Percentiles rank a stretch among this genome's conserved stretches.
phyloP scores from a whole-genome alignment of 768 basidiomycete species.

The Tylopilus cervinicoccineus region DNA sequence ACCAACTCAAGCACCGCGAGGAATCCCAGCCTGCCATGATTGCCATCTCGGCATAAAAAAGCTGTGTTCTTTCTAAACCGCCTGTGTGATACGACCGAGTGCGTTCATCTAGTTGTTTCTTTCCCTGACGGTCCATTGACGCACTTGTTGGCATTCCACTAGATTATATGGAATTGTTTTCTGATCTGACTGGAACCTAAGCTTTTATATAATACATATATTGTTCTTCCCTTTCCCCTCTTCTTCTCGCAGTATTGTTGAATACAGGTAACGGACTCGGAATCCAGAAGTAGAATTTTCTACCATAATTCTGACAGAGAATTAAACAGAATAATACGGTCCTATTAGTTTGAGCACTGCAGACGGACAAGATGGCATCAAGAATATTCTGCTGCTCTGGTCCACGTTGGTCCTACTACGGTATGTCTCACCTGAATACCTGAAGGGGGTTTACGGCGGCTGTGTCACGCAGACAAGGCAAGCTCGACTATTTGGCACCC shows the following conservation, averaged over 20 bases:
- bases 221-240: background rate
- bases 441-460: no score
- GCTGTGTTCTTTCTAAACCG: background rate
- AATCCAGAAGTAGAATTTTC: background rate
- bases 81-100: conserved; percentile 1
- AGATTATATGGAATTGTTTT: background rate
- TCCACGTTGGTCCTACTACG: no score
- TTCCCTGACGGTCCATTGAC: background rate
- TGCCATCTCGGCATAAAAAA: conserved; percentile 16
- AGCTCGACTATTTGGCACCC: no score
- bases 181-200: background rate
- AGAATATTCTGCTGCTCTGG: no score
- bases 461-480: no score
- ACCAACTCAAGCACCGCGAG: conserved; percentile 43
- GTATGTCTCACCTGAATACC: no score
- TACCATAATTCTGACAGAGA: no score
- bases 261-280: background rate
- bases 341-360: no score
- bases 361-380: no score
- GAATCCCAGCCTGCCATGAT: conserved; percentile 9
- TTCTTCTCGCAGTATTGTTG: background rate
- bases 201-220: background rate
- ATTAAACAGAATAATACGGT: no score
- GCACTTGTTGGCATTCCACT: background rate
- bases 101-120: background rate